These are phyloP conservation scores for Xylariaceae sp. DNA, from an alignment of 2,329 filamentous ascomycete species.

Conservation along the genomic window DNA sequence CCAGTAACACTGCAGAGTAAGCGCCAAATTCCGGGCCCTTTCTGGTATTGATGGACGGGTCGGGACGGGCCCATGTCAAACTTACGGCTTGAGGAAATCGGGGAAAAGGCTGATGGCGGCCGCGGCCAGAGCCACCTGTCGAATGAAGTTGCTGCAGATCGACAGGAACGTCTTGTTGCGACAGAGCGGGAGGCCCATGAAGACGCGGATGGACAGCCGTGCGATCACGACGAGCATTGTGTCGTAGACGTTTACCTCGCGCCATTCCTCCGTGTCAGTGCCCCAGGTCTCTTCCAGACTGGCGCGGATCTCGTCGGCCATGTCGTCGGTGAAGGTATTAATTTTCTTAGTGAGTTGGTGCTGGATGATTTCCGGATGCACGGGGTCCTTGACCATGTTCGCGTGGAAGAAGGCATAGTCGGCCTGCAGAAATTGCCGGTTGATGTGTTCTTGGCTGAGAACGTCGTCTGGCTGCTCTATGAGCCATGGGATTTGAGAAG, in stretches of 20 bases:
- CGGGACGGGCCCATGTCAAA: no score
- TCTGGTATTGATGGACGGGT: no score
- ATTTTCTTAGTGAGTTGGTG: conserved; percentile 44
- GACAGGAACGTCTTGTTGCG: conserved; percentile 40
- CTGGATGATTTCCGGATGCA: conserved; percentile 43
- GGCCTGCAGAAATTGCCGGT: conserved; percentile 45
- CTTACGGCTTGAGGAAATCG: conserved; percentile 41
- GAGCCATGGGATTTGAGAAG: conserved; percentile 41
- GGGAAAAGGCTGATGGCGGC: conserved; percentile 42
- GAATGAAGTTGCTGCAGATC: conserved; percentile 41
- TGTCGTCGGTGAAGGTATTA: conserved; percentile 37
- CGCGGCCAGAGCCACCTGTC: conserved; percentile 41
- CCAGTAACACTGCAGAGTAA: background rate
- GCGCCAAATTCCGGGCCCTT: no score
- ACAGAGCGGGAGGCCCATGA: conserved; percentile 43
- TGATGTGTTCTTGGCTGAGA: conserved; percentile 44
- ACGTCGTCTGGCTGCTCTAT: conserved; percentile 42
- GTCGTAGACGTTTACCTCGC: conserved; percentile 44
- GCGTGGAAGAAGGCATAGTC: conserved; percentile 44
- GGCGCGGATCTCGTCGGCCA: conserved; percentile 42
- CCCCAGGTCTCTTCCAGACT: conserved; percentile 43
- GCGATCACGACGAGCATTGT: conserved; percentile 41
- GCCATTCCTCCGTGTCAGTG: conserved; percentile 38
- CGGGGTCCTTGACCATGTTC: conserved; percentile 40
- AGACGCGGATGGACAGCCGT: conserved; percentile 42